Base-by-base conservation (phyloP, 2,329 filamentous ascomycete genomes). In the Colletotrichum brevisporum region DNA sequence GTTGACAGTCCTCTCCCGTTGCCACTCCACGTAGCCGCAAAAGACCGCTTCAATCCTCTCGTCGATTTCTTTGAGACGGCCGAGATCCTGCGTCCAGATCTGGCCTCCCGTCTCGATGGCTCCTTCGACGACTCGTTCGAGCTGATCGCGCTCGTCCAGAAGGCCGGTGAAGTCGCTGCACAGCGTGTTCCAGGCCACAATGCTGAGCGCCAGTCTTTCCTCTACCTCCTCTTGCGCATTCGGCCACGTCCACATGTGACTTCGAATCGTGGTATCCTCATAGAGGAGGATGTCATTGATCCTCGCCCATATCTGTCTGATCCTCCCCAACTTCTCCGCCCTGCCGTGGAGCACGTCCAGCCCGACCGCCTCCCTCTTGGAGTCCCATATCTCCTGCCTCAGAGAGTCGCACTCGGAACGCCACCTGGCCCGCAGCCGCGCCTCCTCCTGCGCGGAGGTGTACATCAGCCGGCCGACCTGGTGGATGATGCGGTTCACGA, bases 401-500 rank as follows among this genome's bases (percentile, higher is more conserved):
- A 48, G 24, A 2, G 15, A 21, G 8, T 68, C 47, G 5, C 48
- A 50, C 43, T 69, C 67, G 24, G 13, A 18, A 18, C 50, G 55
- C 12, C 41, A 53, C 8, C 59, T 55, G 4, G 27, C 41, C 27
- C 70, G 53, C 13, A 72, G 58, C 24, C 71, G 65, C 4, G 61
- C 45, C 39, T 71, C 69, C 48, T 72, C 71, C 16, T 48, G 43
- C 24, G 59, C 60, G 4, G 65, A 61, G 24, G 63, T 63, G 54
- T 64, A 72, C 57, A 58, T 69, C n/a, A 66, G 36, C 31, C 57
- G 58, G 6, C 60, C 41, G 1, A 65, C 54, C 48, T 63, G 54
- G 51, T 63, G 60, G 12, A 66, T 63, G 57, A 71, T 61, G 45
- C 58, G 56, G 69, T 72, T 71, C 12, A 71, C 58, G 16, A 39